Base-by-base conservation (phyloP, 2,329 filamentous ascomycete species). In the Cladosporium sp. region DNA sequence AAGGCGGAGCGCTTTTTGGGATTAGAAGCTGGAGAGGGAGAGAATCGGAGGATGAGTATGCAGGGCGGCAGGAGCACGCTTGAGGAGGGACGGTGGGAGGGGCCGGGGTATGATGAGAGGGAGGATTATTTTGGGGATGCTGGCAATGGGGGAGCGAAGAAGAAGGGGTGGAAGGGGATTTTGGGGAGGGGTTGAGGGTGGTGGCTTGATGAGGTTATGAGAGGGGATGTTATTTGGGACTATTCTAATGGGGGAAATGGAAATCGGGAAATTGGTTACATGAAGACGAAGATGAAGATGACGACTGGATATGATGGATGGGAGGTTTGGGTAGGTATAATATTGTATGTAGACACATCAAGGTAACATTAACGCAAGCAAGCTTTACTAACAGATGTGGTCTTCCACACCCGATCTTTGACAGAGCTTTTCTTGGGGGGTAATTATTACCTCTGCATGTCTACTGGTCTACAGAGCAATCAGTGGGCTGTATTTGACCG, bases 1-100 rank as follows among this genome's bases (percentile, higher is more conserved):
- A 76, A 76, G 60, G 74, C 73, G 3, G 74, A 75, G 36, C 65
- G 72, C 23, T 75, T 76, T 70, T 76, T 64, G 72, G 76, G 13
- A 60, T 73, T 56, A 68, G 71, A 65, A 64, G 68, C 64, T 49
- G 66, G 67, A 2, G 59, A 64, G 61, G 67, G 64, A 7, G 57
- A 62, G 48, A 58, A 56, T 46, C 51, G 67, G 43, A 65, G 63
- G 58, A 62, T 56, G 57, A 63, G 58, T 4, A 39, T 66, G 66
- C 65, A 69, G 61, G 49, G 60, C 7, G 60, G 60, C 11, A 16
- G 60, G 7, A 56, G 49, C 18, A 63, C 48, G 49, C 49, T 68
- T 39, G 64, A 64, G 49, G 69, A 66, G 18, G 70, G 53, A 46
- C 59, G 32, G 46, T 49, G 54, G 65, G 66, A 66, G 60, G 56